A percentile compares a stretch with the other conserved stretches of the same genome.
Conservation (phyloP, 2,329 filamentous ascomycete genomes). For the Sporothrix euskadiensis region DNA sequence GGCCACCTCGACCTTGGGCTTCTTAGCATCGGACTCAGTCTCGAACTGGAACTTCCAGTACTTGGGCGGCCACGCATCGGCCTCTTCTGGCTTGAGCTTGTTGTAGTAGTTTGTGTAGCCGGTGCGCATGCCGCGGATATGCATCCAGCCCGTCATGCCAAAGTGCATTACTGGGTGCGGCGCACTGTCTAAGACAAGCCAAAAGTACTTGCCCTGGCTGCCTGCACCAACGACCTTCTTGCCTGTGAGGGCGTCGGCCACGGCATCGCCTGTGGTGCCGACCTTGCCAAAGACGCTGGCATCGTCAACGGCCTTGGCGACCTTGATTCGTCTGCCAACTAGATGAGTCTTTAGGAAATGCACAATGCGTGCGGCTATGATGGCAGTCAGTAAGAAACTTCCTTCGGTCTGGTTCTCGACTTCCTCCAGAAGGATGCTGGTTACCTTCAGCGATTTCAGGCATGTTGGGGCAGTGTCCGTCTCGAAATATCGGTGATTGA, state of each 20-base stretch:
- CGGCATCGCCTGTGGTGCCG: conserved; percentile 73
- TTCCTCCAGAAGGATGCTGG: not conserved
- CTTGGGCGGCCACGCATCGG: conserved; percentile 77
- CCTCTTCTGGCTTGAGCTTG: conserved; percentile 60
- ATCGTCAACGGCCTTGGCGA: conserved; percentile 74
- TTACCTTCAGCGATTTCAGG: conserved; percentile 64
- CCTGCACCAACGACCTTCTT: conserved; percentile 69
- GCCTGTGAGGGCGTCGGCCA: conserved; percentile 71
- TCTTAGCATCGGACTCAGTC: conserved; percentile 54
- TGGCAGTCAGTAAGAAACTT: not conserved
- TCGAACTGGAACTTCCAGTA: conserved; percentile 84
- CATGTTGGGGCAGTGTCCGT: conserved; percentile 44
- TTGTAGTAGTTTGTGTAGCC: conserved; percentile 83
- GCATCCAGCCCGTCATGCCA: conserved; percentile 82
- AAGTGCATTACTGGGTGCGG: conserved; percentile 91
- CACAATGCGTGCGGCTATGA: conserved; percentile 67
- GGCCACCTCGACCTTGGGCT: conserved; percentile 61
- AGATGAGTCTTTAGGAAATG: conserved; percentile 80
- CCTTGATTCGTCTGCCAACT: conserved; percentile 76
- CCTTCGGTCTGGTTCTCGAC: not conserved
- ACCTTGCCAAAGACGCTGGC: conserved; percentile 86
- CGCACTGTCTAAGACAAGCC: conserved; percentile 68
- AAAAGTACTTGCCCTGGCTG: conserved; percentile 97
- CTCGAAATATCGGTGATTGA: not conserved
- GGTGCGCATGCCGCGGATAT: conserved; percentile 76